Percentiles rank a stretch among this genome's conserved stretches.
Conservation (phyloP, 257 asterid species). For the Nicotiana sylvestris region DNA sequence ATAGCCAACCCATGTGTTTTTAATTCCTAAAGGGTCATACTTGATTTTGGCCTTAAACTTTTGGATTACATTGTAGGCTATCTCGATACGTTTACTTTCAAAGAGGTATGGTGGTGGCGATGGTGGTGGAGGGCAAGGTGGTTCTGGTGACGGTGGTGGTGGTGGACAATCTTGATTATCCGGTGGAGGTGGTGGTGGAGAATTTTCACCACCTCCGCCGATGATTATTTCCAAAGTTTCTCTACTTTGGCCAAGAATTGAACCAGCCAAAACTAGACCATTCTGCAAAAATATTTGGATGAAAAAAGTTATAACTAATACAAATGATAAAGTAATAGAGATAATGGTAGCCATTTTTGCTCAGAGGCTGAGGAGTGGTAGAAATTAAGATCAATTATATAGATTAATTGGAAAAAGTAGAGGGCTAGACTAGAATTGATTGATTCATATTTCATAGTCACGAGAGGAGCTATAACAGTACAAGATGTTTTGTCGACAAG, state of each 20-base stretch:
- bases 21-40: slow-evolving; percentile 10
- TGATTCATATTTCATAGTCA: not conserved
- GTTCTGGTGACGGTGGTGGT: not conserved
- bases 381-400: not conserved
- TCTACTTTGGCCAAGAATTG: slow-evolving; percentile 11
- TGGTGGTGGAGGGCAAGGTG: slow-evolving; percentile 10
- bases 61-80: slow-evolving; percentile 18
- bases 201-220: slow-evolving; percentile 19
- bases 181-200: not conserved
- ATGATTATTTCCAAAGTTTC: slow-evolving; percentile 29
- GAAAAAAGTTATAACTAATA: not conserved
- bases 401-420: not conserved
- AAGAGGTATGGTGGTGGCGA: not conserved
- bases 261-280: not conserved
- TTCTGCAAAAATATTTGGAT: not conserved
- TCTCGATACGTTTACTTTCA: slow-evolving; percentile 13
- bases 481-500: not conserved
- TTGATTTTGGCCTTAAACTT: slow-evolving; percentile 23
- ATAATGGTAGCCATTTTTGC: not conserved
- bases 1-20: slow-evolving; percentile 41
- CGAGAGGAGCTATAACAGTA: not conserved
- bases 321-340: not conserved
- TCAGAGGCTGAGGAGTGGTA: not conserved
- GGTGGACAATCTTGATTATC: slow-evolving; percentile 4
- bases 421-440: not conserved